Evolutionary conservation across 805 yeast genomes (phyloP), one percentile per base, ranked within the genome.

Genomic region (Candida odintsovae): DNA sequence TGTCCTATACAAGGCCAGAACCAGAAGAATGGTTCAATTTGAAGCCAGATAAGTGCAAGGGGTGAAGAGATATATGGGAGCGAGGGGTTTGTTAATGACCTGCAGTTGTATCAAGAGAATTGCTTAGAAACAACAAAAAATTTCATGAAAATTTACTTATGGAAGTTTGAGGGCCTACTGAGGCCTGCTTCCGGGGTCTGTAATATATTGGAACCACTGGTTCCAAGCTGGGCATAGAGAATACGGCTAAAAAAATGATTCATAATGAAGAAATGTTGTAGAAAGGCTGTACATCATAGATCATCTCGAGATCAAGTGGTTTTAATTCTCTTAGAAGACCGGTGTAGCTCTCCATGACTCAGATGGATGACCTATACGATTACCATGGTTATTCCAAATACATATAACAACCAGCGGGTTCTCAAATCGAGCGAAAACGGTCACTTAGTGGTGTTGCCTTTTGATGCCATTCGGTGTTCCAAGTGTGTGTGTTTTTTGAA

Each of bases 1-100:
- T 72, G 97, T 94, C 50, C 74, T 94, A 52, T 88, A 92, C 74
- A 94, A 94, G 74, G 96, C 97, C 51, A 85, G 99, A 74, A 92
- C 98, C 42, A 87, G 90, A 76, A 82, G 98, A 74, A 88, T 92
- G 95, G 95, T 85, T 44, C 90, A 85, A 68, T 85, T 84, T 63
- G 90, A 84, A 67, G 90, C 92, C 26, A 78, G 90, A 65, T 84
- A 19, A 36, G n/a, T 5, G 12, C 12, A 19, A 22, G 22, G n/a
- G n/a, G n/a, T 22, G 38, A n/a, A 22, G 9, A n/a, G 10, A n/a
- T n/a, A 19, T 16, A 33, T 13, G 28, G 11, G 28, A n/a, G n/a
- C n/a, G n/a, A n/a, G 28, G 4, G 28, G 8, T 25, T 25, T 6
- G 8, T 25, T 25, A 10, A 25, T 25, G 8, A 22, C 5, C 8